These are phyloP conservation scores for Suhomyces chickasaworum DNA, from an alignment of 1,139 yeast species.

Conservation along the genomic window DNA sequence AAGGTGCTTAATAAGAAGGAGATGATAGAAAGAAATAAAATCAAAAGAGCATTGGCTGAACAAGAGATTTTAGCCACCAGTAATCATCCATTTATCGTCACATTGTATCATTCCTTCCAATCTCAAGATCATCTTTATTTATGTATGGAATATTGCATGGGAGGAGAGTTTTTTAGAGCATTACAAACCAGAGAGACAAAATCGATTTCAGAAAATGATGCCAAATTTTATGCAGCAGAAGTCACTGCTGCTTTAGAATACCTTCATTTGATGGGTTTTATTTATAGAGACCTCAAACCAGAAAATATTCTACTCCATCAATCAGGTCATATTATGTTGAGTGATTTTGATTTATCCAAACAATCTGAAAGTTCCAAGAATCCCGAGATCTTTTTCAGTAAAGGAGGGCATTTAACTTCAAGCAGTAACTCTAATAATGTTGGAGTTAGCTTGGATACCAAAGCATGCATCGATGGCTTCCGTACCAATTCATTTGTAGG, in stretches of 20 bases:
- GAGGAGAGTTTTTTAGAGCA: slow-evolving; percentile 98
- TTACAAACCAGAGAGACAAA: slow-evolving; percentile 87
- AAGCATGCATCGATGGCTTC: slow-evolving; percentile 92
- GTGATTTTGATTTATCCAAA: slow-evolving; percentile 93
- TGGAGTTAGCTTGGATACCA: slow-evolving; percentile 70
- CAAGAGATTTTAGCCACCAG: slow-evolving; percentile 95
- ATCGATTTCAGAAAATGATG: slow-evolving; percentile 85
- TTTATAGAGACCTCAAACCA: slow-evolving; percentile 92
- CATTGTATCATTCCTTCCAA: slow-evolving; percentile 94
- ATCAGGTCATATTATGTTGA: slow-evolving; percentile 96
- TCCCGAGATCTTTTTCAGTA: slow-evolving; percentile 48
- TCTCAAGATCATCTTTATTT: slow-evolving; percentile 89
- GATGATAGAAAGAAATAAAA: slow-evolving; percentile 93
- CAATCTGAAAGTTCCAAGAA: slow-evolving; percentile 72
- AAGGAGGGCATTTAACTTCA: slow-evolving; percentile 27
- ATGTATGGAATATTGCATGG: slow-evolving; percentile 99
- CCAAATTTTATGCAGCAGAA: slow-evolving; percentile 93
- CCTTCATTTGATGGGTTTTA: slow-evolving; percentile 93
- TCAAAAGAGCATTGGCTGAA: slow-evolving; percentile 92
- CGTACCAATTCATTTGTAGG: slow-evolving; percentile 97
- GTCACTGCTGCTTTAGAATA: slow-evolving; percentile 97
- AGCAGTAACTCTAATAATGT: slow-evolving; percentile 19
- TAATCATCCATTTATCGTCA: slow-evolving; percentile 96
- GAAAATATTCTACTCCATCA: slow-evolving; percentile 92
- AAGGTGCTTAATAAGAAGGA: slow-evolving; percentile 87